These are phyloP conservation scores for Artemisia annua DNA, from an alignment of 129 eudicot species.

Conservation along the genomic window DNA sequence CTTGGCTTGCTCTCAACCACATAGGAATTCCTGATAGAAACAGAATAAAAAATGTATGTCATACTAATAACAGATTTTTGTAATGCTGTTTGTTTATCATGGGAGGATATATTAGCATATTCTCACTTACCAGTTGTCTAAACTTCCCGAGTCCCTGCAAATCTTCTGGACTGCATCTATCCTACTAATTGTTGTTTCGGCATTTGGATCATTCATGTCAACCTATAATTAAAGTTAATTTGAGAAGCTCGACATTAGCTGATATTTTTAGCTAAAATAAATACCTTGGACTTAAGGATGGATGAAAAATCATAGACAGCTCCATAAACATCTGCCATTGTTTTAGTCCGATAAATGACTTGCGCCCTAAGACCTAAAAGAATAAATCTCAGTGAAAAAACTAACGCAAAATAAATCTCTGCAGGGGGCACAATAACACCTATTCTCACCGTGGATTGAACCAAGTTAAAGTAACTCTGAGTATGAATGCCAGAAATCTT, in stretches of 20 bases:
- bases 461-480: background rate
- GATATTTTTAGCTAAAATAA: background rate
- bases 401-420: background rate
- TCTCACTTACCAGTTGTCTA: background rate
- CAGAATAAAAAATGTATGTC: background rate
- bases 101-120: background rate
- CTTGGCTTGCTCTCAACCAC: background rate
- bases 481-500: background rate
- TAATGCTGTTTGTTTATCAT: background rate
- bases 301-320: slow-evolving; percentile 7
- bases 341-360: background rate
- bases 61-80: background rate
- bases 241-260: background rate
- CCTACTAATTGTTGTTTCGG: slow-evolving; percentile 8
- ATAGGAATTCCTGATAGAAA: slow-evolving; percentile 8
- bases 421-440: background rate
- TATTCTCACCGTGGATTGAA: too few species aligned
- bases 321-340: slow-evolving; percentile 13
- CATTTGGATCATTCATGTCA: slow-evolving; percentile 1
- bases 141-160: slow-evolving; percentile 7
- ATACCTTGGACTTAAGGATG: slow-evolving; percentile 2
- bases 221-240: background rate
- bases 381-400: background rate
- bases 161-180: background rate
- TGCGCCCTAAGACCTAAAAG: slow-evolving; percentile 5